Base-by-base conservation (phyloP, 2,329 filamentous ascomycete species). In the Botrytis squamosa region DNA sequence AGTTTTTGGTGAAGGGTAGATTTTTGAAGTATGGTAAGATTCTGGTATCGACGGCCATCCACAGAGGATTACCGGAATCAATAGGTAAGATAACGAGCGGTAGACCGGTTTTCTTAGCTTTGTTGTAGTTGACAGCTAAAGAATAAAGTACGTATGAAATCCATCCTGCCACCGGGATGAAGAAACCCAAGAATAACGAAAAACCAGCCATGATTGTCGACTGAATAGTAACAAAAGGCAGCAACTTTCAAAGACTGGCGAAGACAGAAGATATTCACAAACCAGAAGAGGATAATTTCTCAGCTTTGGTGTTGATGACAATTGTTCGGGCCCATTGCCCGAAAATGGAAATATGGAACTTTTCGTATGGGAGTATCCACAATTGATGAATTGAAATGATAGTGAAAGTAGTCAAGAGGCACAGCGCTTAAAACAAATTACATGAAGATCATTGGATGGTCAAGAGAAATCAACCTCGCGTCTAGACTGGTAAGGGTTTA, bases 1-100 rank as follows among this genome's bases (percentile, higher is more conserved):
- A 71, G 38, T 72, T 72, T 57, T 72, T 59, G 70, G 55, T 44
- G 14, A 72, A 72, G n/a, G 70, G 70, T 20, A 72, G 38, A 22
- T 49, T 22, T 67, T 42, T 25, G 49, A 67, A 67, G 29, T 59
- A 72, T 67, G 70, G 38, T 36, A 72, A 33, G 14, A 72, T 38
- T 2, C 40, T 67, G 9, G 62, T 72, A 22, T 72, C 70, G 29
- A 72, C 38, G n/a, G 20, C 29, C 62, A 72, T 72, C 62, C 70
- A 72, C 16, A 72, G 49, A 46, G 62, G 70, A 44, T 72, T 67
- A 4, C 70, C 70, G 4, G 44, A 72, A 38, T 72, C 62, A 22
- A 72, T 60, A n/a, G 62, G 62, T 16, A 72, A n/a, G 49, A 72
- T 55, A 14, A 72, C 62, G 46, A 72, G n/a, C 25, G 44, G 59